Evolutionary conservation across 306 rosid species (phyloP), one percentile per base, ranked within the genome.

Genomic region (Clitoria ternatea): DNA sequence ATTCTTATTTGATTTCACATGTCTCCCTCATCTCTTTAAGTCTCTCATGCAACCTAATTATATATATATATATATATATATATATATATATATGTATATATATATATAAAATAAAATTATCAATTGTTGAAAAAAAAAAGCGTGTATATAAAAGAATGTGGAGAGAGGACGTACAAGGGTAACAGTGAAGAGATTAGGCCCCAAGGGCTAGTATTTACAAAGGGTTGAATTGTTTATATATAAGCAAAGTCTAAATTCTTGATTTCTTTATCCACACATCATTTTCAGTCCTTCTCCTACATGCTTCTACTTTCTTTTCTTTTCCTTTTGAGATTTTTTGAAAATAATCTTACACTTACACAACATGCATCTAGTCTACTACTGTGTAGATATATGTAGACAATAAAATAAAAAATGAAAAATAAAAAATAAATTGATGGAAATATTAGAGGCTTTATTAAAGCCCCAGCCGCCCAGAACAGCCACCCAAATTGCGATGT

Each of bases 391-490:
- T 54, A 55, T 20, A 27, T 55, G 6, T 39, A 26, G 29, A 69
- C 54, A 19, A 37, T 10, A 10, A 55, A 45, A 45, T 32, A 17
- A 45, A 72, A 7, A 1, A 18, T 0, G 39, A 63, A 26, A 0
- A 24, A 17, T 1, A 11, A 18, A 22, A 35, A 37, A 29, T n/a
- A 47, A 24, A 3, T n/a, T n/a, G n/a, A n/a, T n/a, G n/a, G n/a
- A n/a, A n/a, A n/a, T n/a, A n/a, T n/a, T n/a, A n/a, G n/a, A n/a
- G n/a, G n/a, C 40, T 79, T 80, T 73, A 81, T 83, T 84, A 86
- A 84, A 72, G 83, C 87, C 84, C 18, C 68, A 79, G 89, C 96
- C 92, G 94, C 91, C 92, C 88, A 90, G 92, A 89, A 85, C 32
- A 90, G 89, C 96, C 92, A 90, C 86, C 91, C 96, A 90, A 86